A percentile compares a stretch with the other conserved stretches of the same genome.
phyloP scores from a whole-genome alignment of 1,284 basidiomycete species.

The Wolfiporia cocos region DNA sequence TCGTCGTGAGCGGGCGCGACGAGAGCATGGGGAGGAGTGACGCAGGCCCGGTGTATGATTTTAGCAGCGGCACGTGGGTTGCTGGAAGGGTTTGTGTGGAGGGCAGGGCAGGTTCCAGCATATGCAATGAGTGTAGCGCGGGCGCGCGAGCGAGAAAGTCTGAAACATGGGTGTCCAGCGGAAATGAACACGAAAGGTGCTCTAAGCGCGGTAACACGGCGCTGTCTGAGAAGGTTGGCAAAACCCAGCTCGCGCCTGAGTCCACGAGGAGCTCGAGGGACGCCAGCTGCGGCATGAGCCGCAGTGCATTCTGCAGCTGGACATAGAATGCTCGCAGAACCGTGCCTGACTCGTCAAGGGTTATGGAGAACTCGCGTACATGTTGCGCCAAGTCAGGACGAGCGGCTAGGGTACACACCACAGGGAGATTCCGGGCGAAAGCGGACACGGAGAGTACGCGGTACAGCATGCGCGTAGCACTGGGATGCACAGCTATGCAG shows the following conservation, averaged over 20 bases:
- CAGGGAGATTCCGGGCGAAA: constrained; percentile 36
- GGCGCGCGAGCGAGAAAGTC: constrained; percentile 50
- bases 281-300: constrained; percentile 49
- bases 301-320: constrained; percentile 44
- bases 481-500: constrained; percentile 33
- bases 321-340: constrained; percentile 41
- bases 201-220: constrained; percentile 35
- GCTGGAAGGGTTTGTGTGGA: constrained; percentile 20
- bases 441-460: constrained; percentile 43
- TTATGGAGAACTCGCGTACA: constrained; percentile 56
- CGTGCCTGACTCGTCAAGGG: constrained; percentile 34
- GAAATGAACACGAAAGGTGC: constrained; percentile 51
- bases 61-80: constrained; percentile 41
- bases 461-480: constrained; percentile 59
- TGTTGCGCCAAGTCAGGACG: constrained; percentile 46
- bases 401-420: constrained; percentile 48
- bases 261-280: constrained; percentile 53
- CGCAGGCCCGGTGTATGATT: constrained; percentile 55
- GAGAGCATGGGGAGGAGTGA: constrained; percentile 52
- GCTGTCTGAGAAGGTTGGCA: constrained; percentile 26
- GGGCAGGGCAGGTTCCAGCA: constrained; percentile 12
- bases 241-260: constrained; percentile 44
- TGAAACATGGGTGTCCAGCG: constrained; percentile 48
- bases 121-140: constrained; percentile 45
- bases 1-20: constrained; percentile 53